A percentile compares a stretch with the other conserved stretches of the same genome.
phyloP scores from a whole-genome alignment of 371 early-diverging fungal genomes.

The Coemansia sp. region DNA sequence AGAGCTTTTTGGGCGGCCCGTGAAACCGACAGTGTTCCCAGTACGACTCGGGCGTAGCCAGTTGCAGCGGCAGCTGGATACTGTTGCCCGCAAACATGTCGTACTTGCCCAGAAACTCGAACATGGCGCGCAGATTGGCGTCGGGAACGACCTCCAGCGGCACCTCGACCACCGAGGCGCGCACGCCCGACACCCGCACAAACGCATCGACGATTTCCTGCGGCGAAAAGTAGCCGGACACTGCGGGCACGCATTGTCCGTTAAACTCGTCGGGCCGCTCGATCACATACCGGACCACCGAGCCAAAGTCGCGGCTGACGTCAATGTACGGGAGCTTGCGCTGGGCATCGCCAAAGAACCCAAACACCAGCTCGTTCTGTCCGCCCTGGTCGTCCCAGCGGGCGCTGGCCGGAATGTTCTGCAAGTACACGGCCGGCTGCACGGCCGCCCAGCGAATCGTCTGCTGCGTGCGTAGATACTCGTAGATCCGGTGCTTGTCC shows the following conservation, averaged over 20 bases:
- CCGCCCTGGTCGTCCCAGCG: constrained; percentile 11
- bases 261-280: constrained; percentile 13
- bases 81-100: constrained; percentile 4
- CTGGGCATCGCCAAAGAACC: constrained; percentile 8
- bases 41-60: constrained; percentile 17
- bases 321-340: constrained; percentile 23
- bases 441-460: constrained; percentile 8
- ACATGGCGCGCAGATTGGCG: constrained; percentile 12
- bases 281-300: constrained; percentile 21
- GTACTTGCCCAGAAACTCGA: constrained; percentile 13
- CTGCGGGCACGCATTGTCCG: constrained; percentile 14
- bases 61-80: background rate
- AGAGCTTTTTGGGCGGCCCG: constrained; percentile 14
- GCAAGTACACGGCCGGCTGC: constrained; percentile 31
- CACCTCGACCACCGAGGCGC: constrained; percentile 2
- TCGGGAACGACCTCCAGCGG: constrained; percentile 6
- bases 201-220: constrained; percentile 27
- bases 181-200: constrained; percentile 15
- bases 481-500: constrained; percentile 26
- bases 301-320: constrained; percentile 19
- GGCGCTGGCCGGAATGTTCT: constrained; percentile 18
- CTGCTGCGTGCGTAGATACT: constrained; percentile 12
- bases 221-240: constrained; percentile 28
- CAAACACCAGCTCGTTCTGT: constrained; percentile 11
- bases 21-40: constrained; percentile 19